Evolutionary conservation across 257 asterid genomes (phyloP).

Genomic region (Salvia hispanica): DNA sequence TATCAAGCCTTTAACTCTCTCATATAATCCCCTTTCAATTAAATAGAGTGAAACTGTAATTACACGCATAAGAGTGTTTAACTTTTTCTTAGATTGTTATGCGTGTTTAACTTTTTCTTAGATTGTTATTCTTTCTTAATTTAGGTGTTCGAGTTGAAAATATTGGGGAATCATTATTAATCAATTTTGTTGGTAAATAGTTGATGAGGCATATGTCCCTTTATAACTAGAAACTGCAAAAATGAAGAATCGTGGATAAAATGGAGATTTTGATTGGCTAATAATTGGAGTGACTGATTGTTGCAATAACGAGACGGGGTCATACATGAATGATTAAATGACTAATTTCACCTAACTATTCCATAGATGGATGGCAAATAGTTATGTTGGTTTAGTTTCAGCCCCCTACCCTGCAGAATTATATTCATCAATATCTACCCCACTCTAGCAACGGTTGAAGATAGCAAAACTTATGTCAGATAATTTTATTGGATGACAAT

Average conservation of each 20-base stretch:
- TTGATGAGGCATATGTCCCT: neutral
- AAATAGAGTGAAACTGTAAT: neutral
- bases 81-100: neutral
- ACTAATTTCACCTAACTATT: slow-evolving; percentile 1
- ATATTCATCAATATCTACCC: neutral
- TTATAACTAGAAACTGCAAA: neutral
- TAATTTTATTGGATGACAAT: neutral
- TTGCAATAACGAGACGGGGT: slow-evolving; percentile 10
- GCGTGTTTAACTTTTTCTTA: neutral
- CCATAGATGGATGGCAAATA: neutral
- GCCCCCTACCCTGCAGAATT: slow-evolving; percentile 9
- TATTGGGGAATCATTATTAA: too few species aligned
- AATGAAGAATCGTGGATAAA: neutral
- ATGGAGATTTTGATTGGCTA: slow-evolving; percentile 4
- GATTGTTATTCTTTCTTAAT: too few species aligned
- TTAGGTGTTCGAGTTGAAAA: too few species aligned
- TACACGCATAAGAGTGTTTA: neutral
- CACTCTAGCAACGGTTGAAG: neutral
- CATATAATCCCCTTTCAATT: neutral
- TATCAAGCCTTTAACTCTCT: neutral
- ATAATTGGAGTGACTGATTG: neutral
- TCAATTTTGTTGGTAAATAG: neutral
- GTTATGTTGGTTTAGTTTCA: neutral
- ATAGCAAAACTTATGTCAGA: neutral
- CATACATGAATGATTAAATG: neutral